Evolutionary conservation across 306 rosid species (phyloP), one percentile per base, ranked within the genome.

Genomic region (Lablab purpureus): DNA sequence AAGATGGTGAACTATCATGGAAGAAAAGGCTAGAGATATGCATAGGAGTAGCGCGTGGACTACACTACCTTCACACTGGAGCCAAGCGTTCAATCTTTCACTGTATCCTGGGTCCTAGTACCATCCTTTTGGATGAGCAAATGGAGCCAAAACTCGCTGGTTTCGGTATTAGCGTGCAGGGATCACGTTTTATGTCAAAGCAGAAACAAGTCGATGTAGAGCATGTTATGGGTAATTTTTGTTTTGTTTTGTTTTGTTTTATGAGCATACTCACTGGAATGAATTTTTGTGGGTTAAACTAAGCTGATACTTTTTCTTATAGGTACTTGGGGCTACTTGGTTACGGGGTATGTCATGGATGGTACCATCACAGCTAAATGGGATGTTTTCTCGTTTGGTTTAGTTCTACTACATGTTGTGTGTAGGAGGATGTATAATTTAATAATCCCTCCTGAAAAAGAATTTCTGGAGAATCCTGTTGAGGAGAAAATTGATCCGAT

Each of bases 61-160:
- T 73, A 6, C 87, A 79, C 28, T 79, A 67, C 46, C 77, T 83
- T 73, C 87, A 83, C n/a, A 0, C 68, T 0, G 81, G 83, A 28
- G 36, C 67, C n/a, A 83, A 83, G 32, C 64, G 50, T 30, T 0
- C 77, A 19, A 17, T 79, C 47, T 7, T 78, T 37, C 62, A 49
- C 15, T 25, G 77, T 4, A 2, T 58, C 34, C 14, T 27, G 1
- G 59, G 32, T 1, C 3, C 8, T 1, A 1, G 0, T 0, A 23
- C 6, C 19, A 59, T 79, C 40, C 62, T 79, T 10, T 15, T 50
- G 69, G 85, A 68, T 37, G 3, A 14, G 7, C 19, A 23, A 0
- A 23, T 68, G 58, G 40, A 40, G 2, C 81, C 81, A 1, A 82
- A 69, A 62, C 71, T 82, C 10, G 0, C 60, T 7, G 67, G 4